These are phyloP conservation scores for Leishmania guyanensis DNA, from an alignment of 208 protist genomes.

Conservation along the genomic window DNA sequence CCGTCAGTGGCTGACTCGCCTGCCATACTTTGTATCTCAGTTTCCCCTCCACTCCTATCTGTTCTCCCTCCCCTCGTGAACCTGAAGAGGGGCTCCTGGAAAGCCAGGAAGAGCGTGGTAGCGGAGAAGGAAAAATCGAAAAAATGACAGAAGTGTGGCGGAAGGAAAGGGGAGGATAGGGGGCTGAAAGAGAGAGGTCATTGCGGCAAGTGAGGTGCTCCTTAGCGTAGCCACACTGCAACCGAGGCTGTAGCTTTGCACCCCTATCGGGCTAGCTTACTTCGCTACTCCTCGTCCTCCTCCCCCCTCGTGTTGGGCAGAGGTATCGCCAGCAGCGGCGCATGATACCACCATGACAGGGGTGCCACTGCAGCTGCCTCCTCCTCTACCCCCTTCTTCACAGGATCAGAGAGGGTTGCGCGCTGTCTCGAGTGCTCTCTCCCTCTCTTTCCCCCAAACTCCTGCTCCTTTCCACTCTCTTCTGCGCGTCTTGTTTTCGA, in stretches of 20 bases:
- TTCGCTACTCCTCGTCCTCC: not conserved
- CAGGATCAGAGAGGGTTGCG: not conserved
- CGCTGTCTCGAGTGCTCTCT: not conserved
- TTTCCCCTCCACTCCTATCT: not conserved
- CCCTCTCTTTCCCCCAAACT: not conserved
- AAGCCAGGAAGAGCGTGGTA: not conserved
- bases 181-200: not conserved
- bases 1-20: not conserved
- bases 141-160: not conserved
- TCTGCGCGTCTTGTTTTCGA: not conserved
- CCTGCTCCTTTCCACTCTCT: constrained; percentile 3
- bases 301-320: not conserved
- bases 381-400: not conserved
- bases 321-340: not conserved
- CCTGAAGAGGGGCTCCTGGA: not conserved
- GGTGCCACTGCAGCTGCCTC: not conserved
- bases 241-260: not conserved
- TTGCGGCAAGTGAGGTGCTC: not conserved
- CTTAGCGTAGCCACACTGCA: not conserved
- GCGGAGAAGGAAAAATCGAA: not conserved
- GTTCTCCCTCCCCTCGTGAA: not conserved
- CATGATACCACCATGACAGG: not conserved
- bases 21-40: not conserved
- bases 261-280: not conserved
- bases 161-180: not conserved